Percentiles rank a stretch among this genome's conserved stretches.
phyloP scores from a whole-genome alignment of 2,329 filamentous ascomycete species.

The Arthroderma uncinatum region DNA sequence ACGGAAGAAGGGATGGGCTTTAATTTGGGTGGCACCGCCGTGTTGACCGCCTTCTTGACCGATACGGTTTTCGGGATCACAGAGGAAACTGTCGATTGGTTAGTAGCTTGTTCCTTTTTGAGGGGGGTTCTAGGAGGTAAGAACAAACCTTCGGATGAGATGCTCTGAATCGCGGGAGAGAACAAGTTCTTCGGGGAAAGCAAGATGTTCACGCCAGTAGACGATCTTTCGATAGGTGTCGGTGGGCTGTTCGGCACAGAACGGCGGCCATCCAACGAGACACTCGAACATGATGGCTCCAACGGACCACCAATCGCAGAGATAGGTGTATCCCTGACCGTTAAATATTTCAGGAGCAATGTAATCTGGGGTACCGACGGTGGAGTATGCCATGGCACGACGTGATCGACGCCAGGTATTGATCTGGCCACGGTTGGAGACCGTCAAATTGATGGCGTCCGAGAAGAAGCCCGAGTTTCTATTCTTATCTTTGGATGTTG shows the following conservation, averaged over 20 bases:
- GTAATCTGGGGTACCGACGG: constrained; percentile 95
- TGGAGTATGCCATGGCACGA: constrained; percentile 93
- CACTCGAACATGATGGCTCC: constrained; percentile 99
- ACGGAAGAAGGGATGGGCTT: constrained; percentile 88
- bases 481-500: constrained; percentile 59
- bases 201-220: constrained; percentile 90
- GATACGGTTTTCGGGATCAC: constrained; percentile 83
- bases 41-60: constrained; percentile 51
- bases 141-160: constrained; percentile 70
- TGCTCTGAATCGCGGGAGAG: constrained; percentile 82
- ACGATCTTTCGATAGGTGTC: constrained; percentile 99
- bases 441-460: constrained; percentile 95
- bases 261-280: constrained; percentile 94
- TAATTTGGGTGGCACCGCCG: constrained; percentile 81
- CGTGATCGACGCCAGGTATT: constrained; percentile 98
- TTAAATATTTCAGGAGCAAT: constrained; percentile 98
- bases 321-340: constrained; percentile 87
- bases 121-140: background rate
- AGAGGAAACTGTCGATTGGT: constrained; percentile 59
- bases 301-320: constrained; percentile 98
- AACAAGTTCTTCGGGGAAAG: constrained; percentile 92
- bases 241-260: constrained; percentile 94
- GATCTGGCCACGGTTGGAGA: constrained; percentile 94
- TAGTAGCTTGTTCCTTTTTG: background rate
- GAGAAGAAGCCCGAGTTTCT: constrained; percentile 81